These are phyloP conservation scores for Ascochyta lentis DNA, from an alignment of 2,329 filamentous ascomycete species.

Conservation along the genomic window DNA sequence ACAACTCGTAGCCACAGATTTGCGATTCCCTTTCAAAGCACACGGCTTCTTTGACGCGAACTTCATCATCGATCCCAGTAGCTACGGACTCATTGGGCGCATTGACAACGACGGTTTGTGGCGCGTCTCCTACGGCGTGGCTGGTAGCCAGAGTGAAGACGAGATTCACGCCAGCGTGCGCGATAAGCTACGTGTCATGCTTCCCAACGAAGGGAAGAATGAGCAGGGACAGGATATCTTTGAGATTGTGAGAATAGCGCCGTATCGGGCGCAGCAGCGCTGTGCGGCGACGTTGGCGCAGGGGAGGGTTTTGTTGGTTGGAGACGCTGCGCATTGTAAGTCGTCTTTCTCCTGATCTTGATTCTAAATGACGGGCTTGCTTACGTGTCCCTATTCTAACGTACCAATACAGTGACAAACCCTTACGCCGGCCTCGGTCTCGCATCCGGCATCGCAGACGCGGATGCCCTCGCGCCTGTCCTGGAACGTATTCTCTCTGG, in stretches of 20 bases:
- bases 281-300: slow-evolving; percentile 42
- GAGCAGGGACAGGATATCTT: slow-evolving; percentile 29
- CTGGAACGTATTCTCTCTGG: slow-evolving; percentile 32
- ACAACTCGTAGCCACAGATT: slow-evolving; percentile 50
- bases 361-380: too few relatives aligned
- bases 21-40: slow-evolving; percentile 46
- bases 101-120: slow-evolving; percentile 48
- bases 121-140: slow-evolving; percentile 52
- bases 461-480: slow-evolving; percentile 37
- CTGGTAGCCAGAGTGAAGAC: slow-evolving; percentile 33
- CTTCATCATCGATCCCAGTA: slow-evolving; percentile 48
- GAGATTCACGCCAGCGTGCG: slow-evolving; percentile 39
- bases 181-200: slow-evolving; percentile 39
- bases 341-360: neutral
- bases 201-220: slow-evolving; percentile 36
- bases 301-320: slow-evolving; percentile 46
- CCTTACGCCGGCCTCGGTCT: slow-evolving; percentile 48
- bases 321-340: slow-evolving; percentile 50
- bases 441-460: slow-evolving; percentile 46
- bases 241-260: slow-evolving; percentile 44
- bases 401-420: slow-evolving; percentile 37
- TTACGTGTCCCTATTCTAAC: neutral
- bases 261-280: slow-evolving; percentile 53
- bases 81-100: slow-evolving; percentile 49
- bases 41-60: slow-evolving; percentile 51